Evolutionary conservation across 2,329 filamentous ascomycete species (phyloP).

Genomic region (Colletotrichum tamarilloi): DNA sequence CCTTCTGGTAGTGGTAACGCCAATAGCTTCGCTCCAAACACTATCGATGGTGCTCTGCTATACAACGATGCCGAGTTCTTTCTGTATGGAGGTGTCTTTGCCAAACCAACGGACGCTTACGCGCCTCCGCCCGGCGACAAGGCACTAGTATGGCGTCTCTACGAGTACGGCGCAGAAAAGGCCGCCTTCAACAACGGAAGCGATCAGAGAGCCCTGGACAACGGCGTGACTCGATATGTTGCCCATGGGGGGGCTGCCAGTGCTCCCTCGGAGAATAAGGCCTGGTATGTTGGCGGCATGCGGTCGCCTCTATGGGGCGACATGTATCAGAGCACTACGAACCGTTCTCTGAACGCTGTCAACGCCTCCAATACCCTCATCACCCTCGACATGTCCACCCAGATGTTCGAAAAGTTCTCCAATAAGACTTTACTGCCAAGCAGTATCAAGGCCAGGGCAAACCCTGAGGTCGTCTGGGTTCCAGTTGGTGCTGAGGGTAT

Average conservation of each 20-base stretch:
- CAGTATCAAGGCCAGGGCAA: constrained; percentile 65
- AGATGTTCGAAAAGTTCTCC: constrained; percentile 63
- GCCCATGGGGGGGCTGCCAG: constrained; percentile 73
- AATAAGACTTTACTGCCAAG: constrained; percentile 63
- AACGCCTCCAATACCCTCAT: constrained; percentile 67
- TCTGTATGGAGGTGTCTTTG: constrained; percentile 69
- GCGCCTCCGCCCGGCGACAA: constrained; percentile 53
- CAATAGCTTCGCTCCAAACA: constrained; percentile 66
- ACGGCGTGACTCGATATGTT: constrained; percentile 68
- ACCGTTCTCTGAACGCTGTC: constrained; percentile 51
- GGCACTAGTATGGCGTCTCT: constrained; percentile 63
- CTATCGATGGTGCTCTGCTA: constrained; percentile 72
- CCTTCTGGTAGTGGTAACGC: constrained; percentile 57
- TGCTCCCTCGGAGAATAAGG: constrained; percentile 76
- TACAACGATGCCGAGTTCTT: constrained; percentile 72
- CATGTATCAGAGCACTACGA: constrained; percentile 52
- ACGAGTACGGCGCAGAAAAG: constrained; percentile 60
- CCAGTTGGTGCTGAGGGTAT: constrained; percentile 82
- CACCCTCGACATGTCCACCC: constrained; percentile 67
- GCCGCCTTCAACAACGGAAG: constrained; percentile 29
- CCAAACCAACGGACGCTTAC: constrained; percentile 48
- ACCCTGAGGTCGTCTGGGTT: constrained; percentile 77
- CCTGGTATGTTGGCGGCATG: constrained; percentile 78
- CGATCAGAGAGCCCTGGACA: constrained; percentile 56
- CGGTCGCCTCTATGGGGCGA: constrained; percentile 60